Base-by-base conservation (phyloP, 139 green algal genomes). In the Tetradesmus obliquus region DNA sequence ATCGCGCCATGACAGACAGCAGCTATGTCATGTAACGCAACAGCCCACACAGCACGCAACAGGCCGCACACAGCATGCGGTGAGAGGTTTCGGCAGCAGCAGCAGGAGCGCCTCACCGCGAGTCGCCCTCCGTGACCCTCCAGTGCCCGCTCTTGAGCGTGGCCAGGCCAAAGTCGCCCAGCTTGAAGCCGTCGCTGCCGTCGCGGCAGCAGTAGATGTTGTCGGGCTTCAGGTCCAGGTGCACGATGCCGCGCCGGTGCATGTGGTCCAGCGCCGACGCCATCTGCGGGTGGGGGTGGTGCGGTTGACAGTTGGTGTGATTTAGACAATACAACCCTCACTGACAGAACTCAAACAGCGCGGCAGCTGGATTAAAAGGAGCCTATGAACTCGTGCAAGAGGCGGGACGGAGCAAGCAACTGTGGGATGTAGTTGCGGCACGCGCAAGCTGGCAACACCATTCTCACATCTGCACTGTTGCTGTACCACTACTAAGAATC, bases 201-300 rank as follows among this genome's bases (percentile, higher is more conserved):
- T 88, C 83, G 13, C 62, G 81, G 84, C 84, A 81, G 86, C 86
- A 55, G 93, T 95, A 95, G 60, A 99, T 98, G 93, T 99, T 99
- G 91, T 99, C 97, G 1, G 98, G 98, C 94, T 99, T 99, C 3
- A 99, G 89, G 91, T 99, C 98, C 92, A 99, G 89, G 94, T 99
- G 98, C 0, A 95, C 97, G 32, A 99, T 94, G 55, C 96, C 96
- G 45, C 93, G 87, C 1, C 91, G 84, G 93, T 99, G 98, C 81
- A 99, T 91, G 93, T 98, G 96, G 80, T 95, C 87, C 45, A 99
- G 94, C 19, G 96, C 98, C 0, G 93, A 90, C 1, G 94, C 94
- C 88, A 97, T 95, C 96, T 97, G 95, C 83, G 79, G 3, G 66
- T 17, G 2, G 66, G 3, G 10, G 2, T 13, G 60, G 8, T 19